A percentile compares a stretch with the other conserved stretches of the same genome.
phyloP scores from a whole-genome alignment of 331 rosid species.

The Cydonia oblonga region DNA sequence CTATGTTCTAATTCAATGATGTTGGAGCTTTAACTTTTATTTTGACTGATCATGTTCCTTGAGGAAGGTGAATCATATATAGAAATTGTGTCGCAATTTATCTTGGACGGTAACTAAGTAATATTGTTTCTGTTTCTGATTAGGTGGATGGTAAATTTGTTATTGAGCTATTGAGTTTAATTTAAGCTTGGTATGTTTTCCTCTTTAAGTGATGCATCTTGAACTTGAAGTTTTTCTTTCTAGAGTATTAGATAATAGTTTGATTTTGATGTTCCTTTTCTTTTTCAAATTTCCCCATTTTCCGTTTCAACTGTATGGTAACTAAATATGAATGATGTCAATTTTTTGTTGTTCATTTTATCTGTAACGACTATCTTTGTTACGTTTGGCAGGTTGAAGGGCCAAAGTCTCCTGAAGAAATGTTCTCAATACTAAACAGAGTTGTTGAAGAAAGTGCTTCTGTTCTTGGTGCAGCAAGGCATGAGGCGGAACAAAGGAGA shows the following conservation, averaged over 20 bases:
- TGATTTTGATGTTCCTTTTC: not conserved
- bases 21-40: not conserved
- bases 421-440: slow-evolving; percentile 62
- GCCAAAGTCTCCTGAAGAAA: slow-evolving; percentile 76
- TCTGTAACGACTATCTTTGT: not conserved
- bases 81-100: not conserved
- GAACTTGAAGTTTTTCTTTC: not conserved
- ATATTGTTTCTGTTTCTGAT: not conserved
- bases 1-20: not conserved
- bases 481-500: slow-evolving; percentile 85
- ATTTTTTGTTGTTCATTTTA: slow-evolving; percentile 1
- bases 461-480: slow-evolving; percentile 69
- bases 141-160: not conserved
- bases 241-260: not conserved
- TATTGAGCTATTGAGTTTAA: not conserved
- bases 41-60: not conserved
- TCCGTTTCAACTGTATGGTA: not conserved
- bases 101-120: not conserved
- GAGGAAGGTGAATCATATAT: not conserved
- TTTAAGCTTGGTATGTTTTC: not conserved
- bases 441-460: slow-evolving; percentile 90
- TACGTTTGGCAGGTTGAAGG: slow-evolving; percentile 66
- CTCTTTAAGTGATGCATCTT: not conserved
- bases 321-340: not conserved
- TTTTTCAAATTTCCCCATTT: not conserved